A percentile compares a stretch with the other conserved stretches of the same genome.
Evolutionary conservation across 192 early-diverging fungal genomes (phyloP).

Genomic region (Umbelopsis isabellina): DNA sequence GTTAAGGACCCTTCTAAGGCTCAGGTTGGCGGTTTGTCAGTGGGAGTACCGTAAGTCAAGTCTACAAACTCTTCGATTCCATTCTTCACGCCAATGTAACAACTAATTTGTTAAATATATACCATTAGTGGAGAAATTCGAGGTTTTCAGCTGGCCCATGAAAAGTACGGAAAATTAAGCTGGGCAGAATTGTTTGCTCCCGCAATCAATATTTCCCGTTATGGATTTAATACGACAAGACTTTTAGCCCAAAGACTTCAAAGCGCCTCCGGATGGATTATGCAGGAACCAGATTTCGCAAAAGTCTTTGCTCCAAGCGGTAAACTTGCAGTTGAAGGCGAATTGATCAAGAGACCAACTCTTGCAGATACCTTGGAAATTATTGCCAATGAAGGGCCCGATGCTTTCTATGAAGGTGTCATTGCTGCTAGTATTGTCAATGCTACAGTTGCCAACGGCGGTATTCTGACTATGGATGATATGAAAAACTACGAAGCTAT

Average conservation of each 20-base stretch:
- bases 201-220: constrained; percentile 70
- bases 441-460: constrained; percentile 63
- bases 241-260: constrained; percentile 41
- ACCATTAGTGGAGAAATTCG: constrained; percentile 77
- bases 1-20: constrained; percentile 68
- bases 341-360: constrained; percentile 60
- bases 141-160: constrained; percentile 82
- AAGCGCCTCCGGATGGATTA: constrained; percentile 35
- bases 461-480: constrained; percentile 79
- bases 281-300: constrained; percentile 47
- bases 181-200: constrained; percentile 83
- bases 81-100: constrained; percentile 7
- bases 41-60: constrained; percentile 72
- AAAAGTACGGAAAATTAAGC: constrained; percentile 76
- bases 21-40: constrained; percentile 69
- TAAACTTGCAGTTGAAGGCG: constrained; percentile 65
- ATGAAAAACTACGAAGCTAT: constrained; percentile 68
- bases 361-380: constrained; percentile 66
- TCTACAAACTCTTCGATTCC: not conserved
- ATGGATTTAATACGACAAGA: constrained; percentile 62
- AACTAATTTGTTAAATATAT: constrained; percentile 1
- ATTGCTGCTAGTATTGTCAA: constrained; percentile 74
- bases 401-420: constrained; percentile 57
- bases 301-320: constrained; percentile 76
- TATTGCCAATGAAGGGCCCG: constrained; percentile 63